Evolutionary conservation across 2,329 filamentous ascomycete genomes (phyloP).

Genomic region (Calonectria hongkongensis): DNA sequence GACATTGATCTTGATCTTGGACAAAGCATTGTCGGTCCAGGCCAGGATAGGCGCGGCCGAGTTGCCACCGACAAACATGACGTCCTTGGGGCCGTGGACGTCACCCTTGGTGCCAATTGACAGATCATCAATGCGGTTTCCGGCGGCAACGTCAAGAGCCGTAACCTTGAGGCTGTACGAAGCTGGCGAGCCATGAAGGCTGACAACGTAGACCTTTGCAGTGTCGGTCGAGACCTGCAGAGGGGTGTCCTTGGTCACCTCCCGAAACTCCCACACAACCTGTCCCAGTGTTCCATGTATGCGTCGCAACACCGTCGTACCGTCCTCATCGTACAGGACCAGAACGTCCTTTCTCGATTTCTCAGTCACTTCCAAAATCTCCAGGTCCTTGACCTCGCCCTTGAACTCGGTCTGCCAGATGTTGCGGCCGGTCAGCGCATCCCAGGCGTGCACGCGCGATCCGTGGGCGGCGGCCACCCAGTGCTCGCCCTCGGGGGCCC

Average conservation of each 20-base stretch:
- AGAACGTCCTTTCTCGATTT: constrained; percentile 81
- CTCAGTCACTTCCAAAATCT: constrained; percentile 84
- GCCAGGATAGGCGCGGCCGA: constrained; percentile 84
- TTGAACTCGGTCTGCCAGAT: constrained; percentile 81
- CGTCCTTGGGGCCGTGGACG: constrained; percentile 76
- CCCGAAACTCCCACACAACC: constrained; percentile 86
- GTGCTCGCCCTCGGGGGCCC: constrained; percentile 86
- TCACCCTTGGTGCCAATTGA: constrained; percentile 84
- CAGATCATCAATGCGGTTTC: constrained; percentile 82
- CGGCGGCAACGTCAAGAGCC: constrained; percentile 82
- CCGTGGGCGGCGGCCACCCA: constrained; percentile 85
- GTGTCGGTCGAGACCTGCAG: constrained; percentile 84
- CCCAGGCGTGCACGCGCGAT: constrained; percentile 85
- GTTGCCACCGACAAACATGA: constrained; percentile 85
- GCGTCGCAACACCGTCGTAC: constrained; percentile 77
- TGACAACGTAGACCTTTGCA: constrained; percentile 84
- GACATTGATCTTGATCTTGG: constrained; percentile 82
- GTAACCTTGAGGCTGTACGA: constrained; percentile 87
- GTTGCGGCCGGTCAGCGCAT: constrained; percentile 86
- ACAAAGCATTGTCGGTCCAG: constrained; percentile 80
- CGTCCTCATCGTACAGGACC: constrained; percentile 78
- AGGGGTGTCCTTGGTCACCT: constrained; percentile 80
- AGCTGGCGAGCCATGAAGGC: constrained; percentile 80
- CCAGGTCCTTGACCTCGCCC: constrained; percentile 80
- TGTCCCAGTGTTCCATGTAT: constrained; percentile 83